Evolutionary conservation across 2,329 filamentous ascomycete species (phyloP), one percentile per base, ranked within the genome.

Genomic region (Penicillium rolfsii): DNA sequence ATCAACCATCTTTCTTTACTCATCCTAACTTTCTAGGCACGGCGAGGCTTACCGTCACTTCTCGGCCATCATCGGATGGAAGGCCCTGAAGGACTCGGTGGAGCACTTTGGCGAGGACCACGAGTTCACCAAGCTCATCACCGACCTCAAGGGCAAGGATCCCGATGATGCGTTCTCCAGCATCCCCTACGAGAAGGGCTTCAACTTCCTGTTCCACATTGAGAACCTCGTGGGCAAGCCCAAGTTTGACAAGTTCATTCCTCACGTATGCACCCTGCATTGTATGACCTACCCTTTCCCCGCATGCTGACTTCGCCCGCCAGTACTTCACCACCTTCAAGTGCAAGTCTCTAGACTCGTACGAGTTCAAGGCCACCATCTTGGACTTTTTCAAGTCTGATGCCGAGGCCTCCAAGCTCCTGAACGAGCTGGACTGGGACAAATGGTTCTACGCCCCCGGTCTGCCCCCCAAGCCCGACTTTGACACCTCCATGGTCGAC

Each of bases 241-340:
- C n/a, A 90, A 90, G 74, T 99, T 95, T 80, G 91, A 98, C 82
- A 90, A 88, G 69, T 99, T 98, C 78, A 97, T 98, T 72, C 93
- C 93, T 16, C 88, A 97, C 76, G 80, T 81, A 74, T 24, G 74
- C 66, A 19, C 24, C 26, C 45, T 6, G 41, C 38, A 45, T 24
- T 28, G 26, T 16, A 6, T 14, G 26, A 49, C 36, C 41, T n/a
- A 26, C 22, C 30, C 14, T 6, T 5, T 46, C 16, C 5, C 35
- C 22, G 9, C 14, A 5, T 56, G 40, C 48, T 67, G n/a, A 67
- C 24, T 40, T 16, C 50, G 52, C 11, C 59, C 16, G 49, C 45
- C 53, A 82, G 78, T 97, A 98, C 81, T 98, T 98, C 76, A 87
- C 84, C 33, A 91, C 85, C 41, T 98, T 90, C 85, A 88, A 90